Evolutionary conservation across 352 stramenopile genomes (phyloP), one percentile per base, ranked within the genome.

Genomic region (Aphanomyces stellatus): DNA sequence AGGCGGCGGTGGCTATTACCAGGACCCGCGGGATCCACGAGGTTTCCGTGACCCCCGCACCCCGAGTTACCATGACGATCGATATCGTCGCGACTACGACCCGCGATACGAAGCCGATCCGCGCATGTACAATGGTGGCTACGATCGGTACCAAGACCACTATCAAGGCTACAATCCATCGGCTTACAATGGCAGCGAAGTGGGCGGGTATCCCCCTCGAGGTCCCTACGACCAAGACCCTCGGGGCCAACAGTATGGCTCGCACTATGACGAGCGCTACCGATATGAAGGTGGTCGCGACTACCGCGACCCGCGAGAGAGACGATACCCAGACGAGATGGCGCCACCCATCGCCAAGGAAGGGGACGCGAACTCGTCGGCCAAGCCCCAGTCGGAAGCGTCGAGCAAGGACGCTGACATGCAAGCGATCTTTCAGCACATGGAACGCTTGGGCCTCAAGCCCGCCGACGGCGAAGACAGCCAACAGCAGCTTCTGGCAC

Each of bases 391-490:
- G 5, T 15, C 34, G 17, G n/a, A n/a, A n/a, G n/a, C n/a, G n/a
- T n/a, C n/a, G n/a, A n/a, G n/a, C n/a, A 19, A 60, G 7, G 55
- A 56, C 25, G 34, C 17, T 35, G 60, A 40, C 22, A 24, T 67
- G n/a, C 7, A 27, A 1, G 41, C 41, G 22, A 10, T 67, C 17
- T 49, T 51, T 5, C 19, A 57, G 60, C 41, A 67, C 8, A 67
- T 67, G 60, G 49, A 59, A 40, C 7, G 28, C 5, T 31, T 67
- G 40, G 60, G 60, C 5, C 11, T 67, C 5, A 41, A 67, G 15
- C n/a, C 46, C 11, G 59, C 48, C 49, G 37, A 25, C 1, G 49
- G 27, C 10, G 34, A 22, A 11, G 25, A 24, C 19, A 59, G 37
- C 40, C 60, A 22, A 22, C 11, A 35, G 19, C 60, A 57, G 15